Base-by-base conservation (phyloP, 2,329 filamentous ascomycete species). In the Trichophyton rubrum region DNA sequence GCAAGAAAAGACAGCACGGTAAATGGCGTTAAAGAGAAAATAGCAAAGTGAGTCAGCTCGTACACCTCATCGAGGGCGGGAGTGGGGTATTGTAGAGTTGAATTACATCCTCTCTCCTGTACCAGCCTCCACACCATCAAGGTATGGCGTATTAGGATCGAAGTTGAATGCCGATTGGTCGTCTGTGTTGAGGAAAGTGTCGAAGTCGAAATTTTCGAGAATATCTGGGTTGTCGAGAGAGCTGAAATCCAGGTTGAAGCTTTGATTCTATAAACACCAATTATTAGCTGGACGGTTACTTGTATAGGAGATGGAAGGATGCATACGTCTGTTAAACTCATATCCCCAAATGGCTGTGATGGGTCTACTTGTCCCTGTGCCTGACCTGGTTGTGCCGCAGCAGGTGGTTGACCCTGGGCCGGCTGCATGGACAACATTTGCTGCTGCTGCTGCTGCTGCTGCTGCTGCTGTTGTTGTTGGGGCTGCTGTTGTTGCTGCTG, bases 151-250 rank as follows among this genome's bases (percentile, higher is more conserved):
- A 63, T 66, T 75, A 22, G 73, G 71, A 47, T 75, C 74, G 62
- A 77, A 77, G 27, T 72, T 72, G 65, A 77, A 77, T 22, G 70
- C 70, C 40, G 69, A 68, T n/a, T 68, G 68, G 60, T 74, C 75
- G 64, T 80, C 80, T 43, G 79, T 82, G 67, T 85, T 83, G 59
- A 86, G 74, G 74, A 86, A 86, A 15, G 80, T 82, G 68, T 86
- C 84, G 69, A 86, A 86, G 70, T 86, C 83, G 69, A 86, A 86
- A 66, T 76, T 78, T 67, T 79, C 77, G 51, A 79, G 68, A 35
- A 79, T 72, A 66, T 79, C 76, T 40, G 71, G 70, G 61, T 74
- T 75, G 61, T 78, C 76, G 62, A 79, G 67, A 58, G 73, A 67
- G 65, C 71, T 73, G 67, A 78, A 78, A 65, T 76, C 72, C 60